A percentile compares a stretch with the other conserved stretches of the same genome.
Conservation (phyloP, 1,284 basidiomycete species). For the Ustilago bromivora region DNA sequence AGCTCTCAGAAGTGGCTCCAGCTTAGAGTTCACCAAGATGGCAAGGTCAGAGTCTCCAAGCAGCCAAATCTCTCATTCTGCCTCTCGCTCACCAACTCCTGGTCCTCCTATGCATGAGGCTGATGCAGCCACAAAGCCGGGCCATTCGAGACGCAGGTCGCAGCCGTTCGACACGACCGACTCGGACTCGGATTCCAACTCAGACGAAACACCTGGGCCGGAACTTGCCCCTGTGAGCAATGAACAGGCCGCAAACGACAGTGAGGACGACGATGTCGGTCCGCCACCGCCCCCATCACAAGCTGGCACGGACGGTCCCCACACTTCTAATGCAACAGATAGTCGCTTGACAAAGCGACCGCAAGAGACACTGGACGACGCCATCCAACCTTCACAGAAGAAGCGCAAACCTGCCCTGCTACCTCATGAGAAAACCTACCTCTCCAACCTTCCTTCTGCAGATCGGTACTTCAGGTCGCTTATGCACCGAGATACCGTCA, state of each 20-base stretch:
- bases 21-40: background rate
- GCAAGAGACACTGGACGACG: background rate
- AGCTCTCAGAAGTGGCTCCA: background rate
- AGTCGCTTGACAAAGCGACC: constrained; percentile 16
- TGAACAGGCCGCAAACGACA: background rate
- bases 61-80: background rate
- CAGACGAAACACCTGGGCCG: constrained; percentile 18
- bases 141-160: constrained; percentile 16
- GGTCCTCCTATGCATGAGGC: constrained; percentile 8
- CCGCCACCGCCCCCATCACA: constrained; percentile 24
- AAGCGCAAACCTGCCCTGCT: constrained; percentile 64
- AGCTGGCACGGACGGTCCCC: background rate
- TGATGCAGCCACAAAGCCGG: background rate
- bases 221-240: background rate
- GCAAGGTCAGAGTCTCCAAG: background rate
- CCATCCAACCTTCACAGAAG: constrained; percentile 24
- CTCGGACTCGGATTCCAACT: constrained; percentile 22
- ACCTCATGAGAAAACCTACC: constrained; percentile 83
- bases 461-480: constrained; percentile 97
- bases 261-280: constrained; percentile 23
- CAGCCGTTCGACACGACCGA: constrained; percentile 32
- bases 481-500: constrained; percentile 95
- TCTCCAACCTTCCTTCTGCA: constrained; percentile 89
- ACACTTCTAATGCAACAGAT: background rate
- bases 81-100: constrained; percentile 18